A percentile compares a stretch with the other conserved stretches of the same genome.
These are phyloP conservation scores for Heterococcus sp. DNA, from an alignment of 108 stramenopile genomes.

Conservation along the genomic window DNA sequence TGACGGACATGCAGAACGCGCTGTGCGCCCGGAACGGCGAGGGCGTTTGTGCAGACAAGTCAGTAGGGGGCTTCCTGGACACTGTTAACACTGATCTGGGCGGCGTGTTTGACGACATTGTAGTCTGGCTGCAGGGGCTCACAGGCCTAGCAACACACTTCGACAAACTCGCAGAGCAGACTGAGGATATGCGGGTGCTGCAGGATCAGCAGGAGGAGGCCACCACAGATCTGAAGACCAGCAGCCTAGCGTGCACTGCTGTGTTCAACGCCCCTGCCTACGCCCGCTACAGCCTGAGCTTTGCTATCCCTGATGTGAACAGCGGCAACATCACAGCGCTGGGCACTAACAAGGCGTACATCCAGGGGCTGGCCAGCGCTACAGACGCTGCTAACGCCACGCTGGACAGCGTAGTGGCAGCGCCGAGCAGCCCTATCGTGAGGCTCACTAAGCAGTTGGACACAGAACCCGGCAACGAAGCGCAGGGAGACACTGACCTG, in stretches of 20 bases:
- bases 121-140: not conserved
- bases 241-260: no score
- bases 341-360: not conserved
- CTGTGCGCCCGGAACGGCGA: not conserved
- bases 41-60: constrained; percentile 1
- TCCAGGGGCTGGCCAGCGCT: not conserved
- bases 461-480: no score
- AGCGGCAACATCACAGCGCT: not conserved
- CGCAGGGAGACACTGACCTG: not conserved
- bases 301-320: not conserved
- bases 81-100: not conserved
- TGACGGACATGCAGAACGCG: constrained; percentile 7
- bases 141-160: not conserved
- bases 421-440: not conserved
- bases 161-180: not conserved
- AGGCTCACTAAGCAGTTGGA: not conserved
- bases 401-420: not conserved
- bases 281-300: not conserved
- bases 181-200: not conserved
- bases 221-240: no score
- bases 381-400: not conserved
- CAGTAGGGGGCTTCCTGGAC: constrained; percentile 11
- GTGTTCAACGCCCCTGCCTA: no score
- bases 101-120: not conserved
- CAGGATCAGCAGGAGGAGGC: not conserved